Conservation (phyloP, 1,284 basidiomycete species). For the Xerocomus amazonicus region DNA sequence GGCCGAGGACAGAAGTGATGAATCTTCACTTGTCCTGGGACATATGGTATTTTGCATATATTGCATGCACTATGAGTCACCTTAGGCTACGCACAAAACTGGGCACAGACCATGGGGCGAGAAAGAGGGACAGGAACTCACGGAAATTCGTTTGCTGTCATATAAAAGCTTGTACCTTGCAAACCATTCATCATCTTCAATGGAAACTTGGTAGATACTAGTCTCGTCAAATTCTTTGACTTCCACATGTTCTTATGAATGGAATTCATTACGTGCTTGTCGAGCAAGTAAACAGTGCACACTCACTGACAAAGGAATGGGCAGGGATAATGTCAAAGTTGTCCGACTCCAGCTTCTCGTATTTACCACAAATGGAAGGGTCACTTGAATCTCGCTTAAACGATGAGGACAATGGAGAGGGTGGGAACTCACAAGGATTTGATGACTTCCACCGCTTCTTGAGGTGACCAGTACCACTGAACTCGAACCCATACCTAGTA, state of each 20-base stretch:
- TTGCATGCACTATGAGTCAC: constrained; percentile 33
- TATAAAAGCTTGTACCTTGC: constrained; percentile 40
- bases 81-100: constrained; percentile 32
- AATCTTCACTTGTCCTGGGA: constrained; percentile 33
- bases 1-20: constrained; percentile 54
- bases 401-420: not conserved
- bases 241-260: constrained; percentile 19
- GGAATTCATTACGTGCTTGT: not conserved
- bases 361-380: constrained; percentile 33
- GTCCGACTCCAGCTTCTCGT: constrained; percentile 45
- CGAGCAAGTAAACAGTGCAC: not conserved
- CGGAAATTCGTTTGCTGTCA: constrained; percentile 30
- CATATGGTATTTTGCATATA: constrained; percentile 41
- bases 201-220: constrained; percentile 33
- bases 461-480: constrained; percentile 47
- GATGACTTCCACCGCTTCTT: constrained; percentile 38
- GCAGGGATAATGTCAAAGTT: constrained; percentile 41
- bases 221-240: constrained; percentile 36
- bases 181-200: constrained; percentile 40
- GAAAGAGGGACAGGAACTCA: constrained; percentile 15
- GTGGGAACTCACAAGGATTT: constrained; percentile 43
- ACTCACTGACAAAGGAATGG: constrained; percentile 40
- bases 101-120: not conserved
- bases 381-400: constrained; percentile 31
- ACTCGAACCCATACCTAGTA: constrained; percentile 45